Evolutionary conservation across 2,329 filamentous ascomycete species (phyloP).

Genomic region (Exserohilum rostratum): DNA sequence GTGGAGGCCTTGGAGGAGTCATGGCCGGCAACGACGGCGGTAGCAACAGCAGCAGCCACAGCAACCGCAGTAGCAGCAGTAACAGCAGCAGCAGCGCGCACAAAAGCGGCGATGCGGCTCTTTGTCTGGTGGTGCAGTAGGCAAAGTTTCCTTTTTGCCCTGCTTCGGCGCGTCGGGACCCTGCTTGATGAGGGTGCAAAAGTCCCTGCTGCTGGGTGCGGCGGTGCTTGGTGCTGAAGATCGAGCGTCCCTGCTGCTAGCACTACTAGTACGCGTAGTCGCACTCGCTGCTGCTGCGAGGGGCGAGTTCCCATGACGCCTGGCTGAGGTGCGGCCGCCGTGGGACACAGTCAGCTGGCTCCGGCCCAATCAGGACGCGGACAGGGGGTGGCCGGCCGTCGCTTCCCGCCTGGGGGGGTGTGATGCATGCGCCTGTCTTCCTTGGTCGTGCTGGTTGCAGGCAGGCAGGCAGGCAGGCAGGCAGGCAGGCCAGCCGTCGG

Average conservation of each 20-base stretch:
- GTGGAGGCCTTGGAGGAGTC: no score
- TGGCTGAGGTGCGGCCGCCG: conserved; percentile 11
- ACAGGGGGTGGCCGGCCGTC: conserved; percentile 22
- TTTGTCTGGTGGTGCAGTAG: no score
- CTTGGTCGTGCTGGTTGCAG: conserved; percentile 17
- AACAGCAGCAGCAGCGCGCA: no score
- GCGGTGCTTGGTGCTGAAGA: no score
- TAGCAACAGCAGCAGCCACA: no score
- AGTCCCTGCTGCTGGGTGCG: conserved; percentile 15
- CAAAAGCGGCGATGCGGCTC: not conserved
- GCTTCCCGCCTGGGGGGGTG: conserved; percentile 20
- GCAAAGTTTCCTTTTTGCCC: conserved; percentile 9
- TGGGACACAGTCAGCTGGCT: conserved; percentile 19
- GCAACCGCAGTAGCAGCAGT: no score
- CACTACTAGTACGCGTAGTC: no score
- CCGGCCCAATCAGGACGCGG: conserved; percentile 20
- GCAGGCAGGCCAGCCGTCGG: conserved; percentile 11
- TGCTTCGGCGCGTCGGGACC: conserved; percentile 13
- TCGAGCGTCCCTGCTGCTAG: no score
- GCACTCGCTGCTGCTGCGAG: no score
- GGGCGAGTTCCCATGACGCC: conserved; percentile 19
- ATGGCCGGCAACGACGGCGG: not conserved
- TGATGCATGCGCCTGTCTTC: conserved; percentile 17
- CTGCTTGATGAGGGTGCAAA: no score
- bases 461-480: no score